Base-by-base conservation (phyloP, 768 basidiomycete species). In the Pisolithus albus region DNA sequence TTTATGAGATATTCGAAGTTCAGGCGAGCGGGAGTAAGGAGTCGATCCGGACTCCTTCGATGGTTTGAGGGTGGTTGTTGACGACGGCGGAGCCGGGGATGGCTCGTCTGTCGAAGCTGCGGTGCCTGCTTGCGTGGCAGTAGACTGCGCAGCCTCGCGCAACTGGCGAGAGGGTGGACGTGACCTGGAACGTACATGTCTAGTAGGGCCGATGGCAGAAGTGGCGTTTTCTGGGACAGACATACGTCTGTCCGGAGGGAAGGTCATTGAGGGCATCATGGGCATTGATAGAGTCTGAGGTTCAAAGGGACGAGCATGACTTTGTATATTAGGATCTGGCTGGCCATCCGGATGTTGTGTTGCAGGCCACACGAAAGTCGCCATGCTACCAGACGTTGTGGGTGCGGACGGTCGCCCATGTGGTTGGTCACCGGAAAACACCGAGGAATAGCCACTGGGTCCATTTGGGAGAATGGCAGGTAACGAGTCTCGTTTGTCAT, bases 1-100 rank as follows among this genome's bases (percentile, higher is more conserved):
- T 64, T 99, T 99, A 71, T 99, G 96, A 2, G 90, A 92, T 30
- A 97, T 84, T 49, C 94, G 81, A 40, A 99, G 75, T 67, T 98
- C 96, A 7, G 95, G 95, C 0, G 89, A 92, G 52, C 95, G 86
- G 49, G 93, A 93, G 69, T 97, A 99, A 5, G 94, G 94, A 11
- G 91, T 90, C 34, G 76, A 59, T 51, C 79, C 66, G 26, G 72
- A 56, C 42, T 80, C 82, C 64, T 79, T 82, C 54, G 59, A 46
- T 45, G 49, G 58, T 56, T 77, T 80, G 4, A 53, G 30, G 40
- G 61, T 52, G 15, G 67, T 68, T 50, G 74, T 19, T 0, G 67
- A 60, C 19, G 67, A 67, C 24, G 71, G 65, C 40, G 71, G 68
- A 24, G 68, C 64, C 21, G 71, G 63, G 28, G 67, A 65, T 9